Conservation (phyloP, 306 rosid genomes). For the Medicago arabica region DNA sequence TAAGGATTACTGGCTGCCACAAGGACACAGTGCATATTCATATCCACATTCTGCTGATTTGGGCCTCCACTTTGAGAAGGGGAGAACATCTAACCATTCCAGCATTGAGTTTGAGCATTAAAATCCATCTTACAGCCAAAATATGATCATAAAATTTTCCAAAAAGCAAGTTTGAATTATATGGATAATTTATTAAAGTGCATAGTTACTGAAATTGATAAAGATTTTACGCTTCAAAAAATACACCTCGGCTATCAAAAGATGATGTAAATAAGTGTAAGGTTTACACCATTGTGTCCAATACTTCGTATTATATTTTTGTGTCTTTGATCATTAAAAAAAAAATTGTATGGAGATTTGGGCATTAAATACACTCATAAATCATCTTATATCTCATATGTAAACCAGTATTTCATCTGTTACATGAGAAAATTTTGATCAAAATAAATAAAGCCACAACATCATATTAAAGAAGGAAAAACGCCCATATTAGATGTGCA, state of each 20-base stretch:
- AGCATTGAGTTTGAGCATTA: conserved; percentile 39
- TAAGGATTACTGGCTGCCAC: conserved; percentile 92
- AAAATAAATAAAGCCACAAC: conserved; percentile 4
- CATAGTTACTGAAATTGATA: conserved; percentile 8
- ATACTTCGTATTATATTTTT: no score
- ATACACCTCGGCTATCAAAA: conserved; percentile 11
- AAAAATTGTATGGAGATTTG: no score
- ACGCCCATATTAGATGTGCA: not conserved
- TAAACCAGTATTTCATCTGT: not conserved
- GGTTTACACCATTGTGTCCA: not conserved
- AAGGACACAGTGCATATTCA: conserved; percentile 88
- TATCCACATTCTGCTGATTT: conserved; percentile 79
- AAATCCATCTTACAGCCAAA: conserved; percentile 25
- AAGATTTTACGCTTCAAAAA: conserved; percentile 6
- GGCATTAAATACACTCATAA: not conserved
- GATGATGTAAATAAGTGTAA: not conserved
- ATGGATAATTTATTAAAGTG: conserved; percentile 4
- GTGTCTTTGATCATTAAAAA: no score
- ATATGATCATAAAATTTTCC: conserved; percentile 12
- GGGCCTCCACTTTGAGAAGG: conserved; percentile 68
- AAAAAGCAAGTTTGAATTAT: conserved; percentile 12
- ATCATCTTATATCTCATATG: conserved; percentile 2
- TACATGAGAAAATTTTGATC: not conserved
- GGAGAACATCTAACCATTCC: conserved; percentile 77
- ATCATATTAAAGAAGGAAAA: not conserved